Base-by-base conservation (phyloP, 2,329 filamentous ascomycete genomes). In the Fusarium domesticum region DNA sequence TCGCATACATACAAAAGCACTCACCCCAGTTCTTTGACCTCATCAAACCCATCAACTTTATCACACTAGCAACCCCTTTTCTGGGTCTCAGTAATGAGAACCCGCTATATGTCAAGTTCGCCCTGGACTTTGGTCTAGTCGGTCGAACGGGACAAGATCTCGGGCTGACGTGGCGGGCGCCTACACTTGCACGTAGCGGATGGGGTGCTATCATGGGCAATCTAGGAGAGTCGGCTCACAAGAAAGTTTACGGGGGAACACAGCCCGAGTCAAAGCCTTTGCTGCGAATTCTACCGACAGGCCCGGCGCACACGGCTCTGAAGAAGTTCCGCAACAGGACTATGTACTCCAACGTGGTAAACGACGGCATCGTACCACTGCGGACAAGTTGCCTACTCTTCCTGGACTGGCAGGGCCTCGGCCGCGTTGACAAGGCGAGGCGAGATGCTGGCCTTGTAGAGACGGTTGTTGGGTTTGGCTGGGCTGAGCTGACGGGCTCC, bases 331-430 rank as follows among this genome's bases (percentile, higher is more conserved):
- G 89, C 17, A 95, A 95, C 64, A 78, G 92, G 14, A 97, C 93
- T 0, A 76, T 96, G 2, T 97, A 97, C 65, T 96, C 91, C 2
- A 97, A 97, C 60, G 91, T 97, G 11, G 92, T 97, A 56, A 97
- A 97, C 61, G 92, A 97, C 67, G 92, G 91, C 3, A 96, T 98
- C 56, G 93, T 98, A 5, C 93, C 93, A 3, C 71, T 98, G 25
- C 83, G 93, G 17, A 98, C 93, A 5, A 97, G 92, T 51, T 98
- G 92, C 65, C 73, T 98, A n/a, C 70, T 98, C 6, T 98, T 98
- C 61, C 73, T 98, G 2, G 93, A 98, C 64, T 98, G 93, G 93
- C 87, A 91, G 67, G 93, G 93, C 0, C 73, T 98, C 4, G 92
- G 87, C 5, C 85, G 89, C 31, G 93, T 98, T 2, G 90, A 97